Conservation (phyloP, 2,329 filamentous ascomycete species). For the Claviceps africana region DNA sequence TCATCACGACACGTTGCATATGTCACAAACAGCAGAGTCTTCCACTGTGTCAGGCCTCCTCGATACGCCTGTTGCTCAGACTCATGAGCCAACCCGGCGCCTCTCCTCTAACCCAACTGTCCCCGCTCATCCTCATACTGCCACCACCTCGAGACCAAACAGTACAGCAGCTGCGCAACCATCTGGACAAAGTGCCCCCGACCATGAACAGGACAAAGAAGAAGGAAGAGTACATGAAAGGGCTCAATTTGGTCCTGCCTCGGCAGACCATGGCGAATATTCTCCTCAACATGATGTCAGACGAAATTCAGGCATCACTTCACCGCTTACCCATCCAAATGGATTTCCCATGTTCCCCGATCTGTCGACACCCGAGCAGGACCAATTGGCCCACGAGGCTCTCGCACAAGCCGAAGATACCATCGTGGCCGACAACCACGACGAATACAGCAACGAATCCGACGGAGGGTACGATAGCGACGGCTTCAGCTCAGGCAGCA, state of each 20-base stretch:
- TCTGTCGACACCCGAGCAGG: constrained; percentile 21
- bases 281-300: constrained; percentile 1
- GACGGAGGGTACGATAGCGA: constrained; percentile 26
- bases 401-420: constrained; percentile 22
- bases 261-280: background rate
- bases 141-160: background rate
- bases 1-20: background rate
- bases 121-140: background rate
- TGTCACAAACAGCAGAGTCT: background rate
- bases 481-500: constrained; percentile 21
- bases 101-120: background rate
- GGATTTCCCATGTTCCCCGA: constrained; percentile 23
- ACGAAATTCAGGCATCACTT: constrained; percentile 11
- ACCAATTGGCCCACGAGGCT: constrained; percentile 22
- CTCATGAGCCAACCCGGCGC: background rate
- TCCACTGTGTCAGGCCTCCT: background rate
- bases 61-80: background rate
- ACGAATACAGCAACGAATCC: constrained; percentile 11
- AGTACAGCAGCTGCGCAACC: background rate
- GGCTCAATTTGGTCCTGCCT: no score
- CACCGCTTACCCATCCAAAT: constrained; percentile 24
- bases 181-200: background rate
- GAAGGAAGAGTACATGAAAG: background rate
- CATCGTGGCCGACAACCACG: constrained; percentile 21
- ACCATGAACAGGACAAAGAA: background rate